These are phyloP conservation scores for Wickerhamomyces canadensis DNA, from an alignment of 805 yeast species.

Conservation along the genomic window DNA sequence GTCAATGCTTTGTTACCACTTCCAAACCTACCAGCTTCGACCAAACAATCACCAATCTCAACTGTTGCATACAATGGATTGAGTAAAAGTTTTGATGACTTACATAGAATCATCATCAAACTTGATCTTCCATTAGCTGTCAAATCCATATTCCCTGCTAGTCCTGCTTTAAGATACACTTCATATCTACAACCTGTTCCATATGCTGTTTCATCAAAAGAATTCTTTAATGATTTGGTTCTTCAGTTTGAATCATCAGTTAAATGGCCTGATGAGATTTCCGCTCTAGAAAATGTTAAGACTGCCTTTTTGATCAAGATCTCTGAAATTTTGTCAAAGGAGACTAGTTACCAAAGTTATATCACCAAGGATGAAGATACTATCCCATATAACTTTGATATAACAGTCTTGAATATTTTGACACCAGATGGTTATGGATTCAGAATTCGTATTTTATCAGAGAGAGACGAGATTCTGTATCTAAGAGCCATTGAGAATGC, in stretches of 20 bases:
- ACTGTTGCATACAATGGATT: conserved; percentile 36
- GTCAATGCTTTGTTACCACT: conserved; percentile 52
- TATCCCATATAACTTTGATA: conserved; percentile 58
- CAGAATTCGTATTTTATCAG: conserved; percentile 69
- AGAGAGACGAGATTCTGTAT: conserved; percentile 74
- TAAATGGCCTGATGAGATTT: conserved; percentile 94
- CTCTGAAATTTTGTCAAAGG: conserved; percentile 39
- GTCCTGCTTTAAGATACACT: conserved; percentile 70
- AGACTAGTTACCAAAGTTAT: conserved; percentile 50
- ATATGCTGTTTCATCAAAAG: conserved; percentile 67
- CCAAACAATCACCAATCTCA: conserved; percentile 45
- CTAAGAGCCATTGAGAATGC: conserved; percentile 66
- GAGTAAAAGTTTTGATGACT: conserved; percentile 50
- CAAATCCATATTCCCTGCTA: conserved; percentile 66
- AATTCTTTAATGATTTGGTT: conserved; percentile 74
- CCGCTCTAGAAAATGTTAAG: conserved; percentile 82
- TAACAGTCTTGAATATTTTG: conserved; percentile 55
- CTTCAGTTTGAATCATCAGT: conserved; percentile 84
- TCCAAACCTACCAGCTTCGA: conserved; percentile 54
- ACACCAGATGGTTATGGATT: conserved; percentile 92
- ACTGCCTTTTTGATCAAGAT: conserved; percentile 82
- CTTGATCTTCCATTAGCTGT: conserved; percentile 63
- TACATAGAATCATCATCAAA: conserved; percentile 46
- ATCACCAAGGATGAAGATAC: conserved; percentile 59
- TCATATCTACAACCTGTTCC: conserved; percentile 79